Percentiles rank a stretch among this genome's conserved stretches.
phyloP scores from a whole-genome alignment of 495 filamentous ascomycete species.

The Hapsidospora chrysogenum region DNA sequence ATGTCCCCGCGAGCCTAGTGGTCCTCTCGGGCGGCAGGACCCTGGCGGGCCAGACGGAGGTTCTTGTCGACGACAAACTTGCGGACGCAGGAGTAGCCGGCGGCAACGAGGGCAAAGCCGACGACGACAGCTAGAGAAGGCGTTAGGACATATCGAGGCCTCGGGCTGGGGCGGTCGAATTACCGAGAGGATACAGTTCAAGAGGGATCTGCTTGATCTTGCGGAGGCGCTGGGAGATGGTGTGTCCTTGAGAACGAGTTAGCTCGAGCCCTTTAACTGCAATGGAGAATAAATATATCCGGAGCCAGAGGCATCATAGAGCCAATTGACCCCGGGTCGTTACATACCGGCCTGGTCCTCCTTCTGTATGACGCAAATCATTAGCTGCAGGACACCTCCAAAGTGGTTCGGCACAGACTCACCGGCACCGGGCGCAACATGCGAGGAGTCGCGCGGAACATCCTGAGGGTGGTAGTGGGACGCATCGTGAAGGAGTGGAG shows the following conservation, averaged over 20 bases:
- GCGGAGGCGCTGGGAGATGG: slow-evolving; percentile 88
- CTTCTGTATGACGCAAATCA: slow-evolving; percentile 40
- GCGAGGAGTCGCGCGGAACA: slow-evolving; percentile 40
- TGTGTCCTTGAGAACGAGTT: slow-evolving; percentile 51
- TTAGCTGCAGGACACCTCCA: too few relatives aligned
- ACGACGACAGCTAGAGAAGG: slow-evolving; percentile 59
- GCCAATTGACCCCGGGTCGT: not conserved
- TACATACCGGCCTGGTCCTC: slow-evolving; percentile 70
- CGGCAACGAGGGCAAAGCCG: slow-evolving; percentile 46
- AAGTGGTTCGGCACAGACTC: slow-evolving; percentile 25
- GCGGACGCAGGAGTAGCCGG: slow-evolving; percentile 57
- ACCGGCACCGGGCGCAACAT: slow-evolving; percentile 72
- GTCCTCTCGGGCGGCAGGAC: slow-evolving; percentile 19
- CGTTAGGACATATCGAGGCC: slow-evolving; percentile 2
- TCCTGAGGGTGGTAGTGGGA: slow-evolving; percentile 38
- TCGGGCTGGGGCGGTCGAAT: not conserved
- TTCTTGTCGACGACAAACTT: slow-evolving; percentile 85
- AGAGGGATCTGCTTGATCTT: slow-evolving; percentile 74
- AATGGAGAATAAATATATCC: not conserved
- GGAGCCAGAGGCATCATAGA: not conserved
- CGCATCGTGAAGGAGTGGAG: slow-evolving; percentile 37
- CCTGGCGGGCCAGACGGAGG: slow-evolving; percentile 55
- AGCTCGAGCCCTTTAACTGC: slow-evolving; percentile 9
- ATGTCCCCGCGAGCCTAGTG: too few relatives aligned
- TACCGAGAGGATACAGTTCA: slow-evolving; percentile 92